A percentile compares a stretch with the other conserved stretches of the same genome.
These are phyloP conservation scores for Yarrowia osloensis DNA, from an alignment of 805 yeast species.

Conservation along the genomic window DNA sequence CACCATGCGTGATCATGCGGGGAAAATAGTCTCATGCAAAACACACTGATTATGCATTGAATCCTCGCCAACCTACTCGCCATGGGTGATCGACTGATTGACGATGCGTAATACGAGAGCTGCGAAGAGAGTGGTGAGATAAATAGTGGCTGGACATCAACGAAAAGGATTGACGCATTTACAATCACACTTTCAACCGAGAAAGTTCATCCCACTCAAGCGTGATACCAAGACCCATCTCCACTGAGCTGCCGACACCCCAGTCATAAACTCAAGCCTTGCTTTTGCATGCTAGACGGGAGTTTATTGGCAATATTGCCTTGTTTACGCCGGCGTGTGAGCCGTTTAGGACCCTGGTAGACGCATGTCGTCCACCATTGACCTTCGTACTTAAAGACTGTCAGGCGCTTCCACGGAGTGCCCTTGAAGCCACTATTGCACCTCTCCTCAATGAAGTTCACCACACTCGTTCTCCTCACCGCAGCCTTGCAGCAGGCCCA, in stretches of 20 bases:
- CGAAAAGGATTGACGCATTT: too few species aligned
- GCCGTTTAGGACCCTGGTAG: conserved; percentile 3
- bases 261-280: not conserved
- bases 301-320: not conserved
- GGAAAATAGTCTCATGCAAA: not conserved
- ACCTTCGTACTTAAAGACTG: not conserved
- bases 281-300: not conserved
- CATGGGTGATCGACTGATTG: not conserved
- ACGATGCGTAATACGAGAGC: not conserved
- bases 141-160: too few species aligned
- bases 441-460: not conserved
- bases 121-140: not conserved
- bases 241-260: not conserved
- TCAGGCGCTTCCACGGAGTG: not conserved
- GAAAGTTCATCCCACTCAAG: too few species aligned
- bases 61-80: not conserved
- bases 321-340: not conserved
- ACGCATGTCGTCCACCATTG: not conserved
- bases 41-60: not conserved
- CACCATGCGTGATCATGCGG: not conserved
- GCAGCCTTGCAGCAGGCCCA: not conserved
- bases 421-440: not conserved
- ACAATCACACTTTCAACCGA: too few species aligned
- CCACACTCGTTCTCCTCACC: conserved; percentile 12
- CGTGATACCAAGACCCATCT: too few species aligned